Conservation (phyloP, 164 flowering plant genomes). For the Piper betle region DNA sequence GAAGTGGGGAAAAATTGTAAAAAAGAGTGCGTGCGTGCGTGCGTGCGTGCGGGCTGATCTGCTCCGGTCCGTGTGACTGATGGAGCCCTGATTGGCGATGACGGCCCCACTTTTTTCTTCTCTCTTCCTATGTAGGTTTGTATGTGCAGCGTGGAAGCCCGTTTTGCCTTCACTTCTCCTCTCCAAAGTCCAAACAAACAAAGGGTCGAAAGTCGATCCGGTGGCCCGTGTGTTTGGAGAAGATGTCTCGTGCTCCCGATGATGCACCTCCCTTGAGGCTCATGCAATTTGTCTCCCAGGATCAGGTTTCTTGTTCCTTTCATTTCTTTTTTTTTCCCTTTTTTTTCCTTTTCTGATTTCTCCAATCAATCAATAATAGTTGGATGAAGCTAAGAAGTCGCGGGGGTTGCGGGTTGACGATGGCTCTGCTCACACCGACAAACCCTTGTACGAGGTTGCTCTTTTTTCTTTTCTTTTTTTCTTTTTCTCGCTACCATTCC, state of each 20-base stretch:
- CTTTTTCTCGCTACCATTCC: background rate
- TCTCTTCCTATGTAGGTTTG: too few relatives aligned
- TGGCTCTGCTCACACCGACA: constrained; percentile 89
- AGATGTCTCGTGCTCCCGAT: constrained; percentile 34
- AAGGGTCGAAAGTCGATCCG: background rate
- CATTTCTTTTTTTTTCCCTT: background rate
- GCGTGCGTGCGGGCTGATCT: too few relatives aligned
- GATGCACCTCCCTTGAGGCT: constrained; percentile 31
- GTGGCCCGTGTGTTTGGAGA: background rate
- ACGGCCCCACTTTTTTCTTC: too few relatives aligned
- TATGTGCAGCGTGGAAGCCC: too few relatives aligned
- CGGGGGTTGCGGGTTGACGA: constrained; percentile 84
- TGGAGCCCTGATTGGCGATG: too few relatives aligned
- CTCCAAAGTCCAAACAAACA: background rate
- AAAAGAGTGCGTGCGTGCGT: too few relatives aligned
- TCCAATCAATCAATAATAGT: constrained; percentile 27
- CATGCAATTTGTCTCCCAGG: constrained; percentile 83
- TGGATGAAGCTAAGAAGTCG: constrained; percentile 52
- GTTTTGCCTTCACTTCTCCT: background rate
- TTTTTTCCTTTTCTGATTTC: too few relatives aligned
- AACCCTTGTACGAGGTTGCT: constrained; percentile 66
- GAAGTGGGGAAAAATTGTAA: too few relatives aligned
- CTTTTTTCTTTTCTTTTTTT: background rate
- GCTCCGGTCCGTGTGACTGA: too few relatives aligned
- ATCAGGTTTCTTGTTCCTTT: constrained; percentile 37